Evolutionary conservation across 176 grass and related monocot species (phyloP), one percentile per base, ranked within the genome.

Genomic region (Eremochloa ophiuroides): DNA sequence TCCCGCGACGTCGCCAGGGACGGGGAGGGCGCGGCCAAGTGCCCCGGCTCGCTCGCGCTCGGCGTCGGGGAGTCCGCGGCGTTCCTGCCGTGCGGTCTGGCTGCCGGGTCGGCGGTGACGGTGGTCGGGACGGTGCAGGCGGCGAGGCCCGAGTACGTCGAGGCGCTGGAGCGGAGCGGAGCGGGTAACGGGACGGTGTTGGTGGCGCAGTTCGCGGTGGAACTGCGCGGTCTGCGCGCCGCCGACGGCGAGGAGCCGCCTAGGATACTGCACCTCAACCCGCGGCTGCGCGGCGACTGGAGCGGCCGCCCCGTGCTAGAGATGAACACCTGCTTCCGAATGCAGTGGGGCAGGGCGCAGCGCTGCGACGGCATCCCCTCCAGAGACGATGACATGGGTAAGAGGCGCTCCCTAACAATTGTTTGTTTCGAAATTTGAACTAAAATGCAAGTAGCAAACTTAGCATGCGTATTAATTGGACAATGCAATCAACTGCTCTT

Each of bases 191-290:
- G 87, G 51, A 97, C 87, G 4, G 90, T 98, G 31, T 72, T 98
- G 86, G 88, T 98, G 69, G 89, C 96, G 58, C 96, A 98, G 79
- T 95, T 98, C 90, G 89, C 88, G 31, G 82, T 98, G 39, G 96
- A 98, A 76, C 70, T 98, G 53, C 88, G 89, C 8, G 92, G 90
- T 6, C 71, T 98, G 42, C 90, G 86, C 66, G 82, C 92, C 4
- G 82, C 87, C 15, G 92, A 86, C 6, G 88, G 76, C 28, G 92
- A 98, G 82, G 95, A 98, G 18, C 92, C 96, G 62, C 96, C 96
- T 14, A 91, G 94, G 89, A 93, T 98, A 80, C 82, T 98, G 34
- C 96, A 98, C 71, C 78, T 98, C 64, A 98, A 98, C 80, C 96
- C 93, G 12, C 87, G 96, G 35, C 53, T 95, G 43, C 88, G 77